These are phyloP conservation scores for Sporothrix pallida DNA, from an alignment of 2,329 filamentous ascomycete genomes.

Conservation along the genomic window DNA sequence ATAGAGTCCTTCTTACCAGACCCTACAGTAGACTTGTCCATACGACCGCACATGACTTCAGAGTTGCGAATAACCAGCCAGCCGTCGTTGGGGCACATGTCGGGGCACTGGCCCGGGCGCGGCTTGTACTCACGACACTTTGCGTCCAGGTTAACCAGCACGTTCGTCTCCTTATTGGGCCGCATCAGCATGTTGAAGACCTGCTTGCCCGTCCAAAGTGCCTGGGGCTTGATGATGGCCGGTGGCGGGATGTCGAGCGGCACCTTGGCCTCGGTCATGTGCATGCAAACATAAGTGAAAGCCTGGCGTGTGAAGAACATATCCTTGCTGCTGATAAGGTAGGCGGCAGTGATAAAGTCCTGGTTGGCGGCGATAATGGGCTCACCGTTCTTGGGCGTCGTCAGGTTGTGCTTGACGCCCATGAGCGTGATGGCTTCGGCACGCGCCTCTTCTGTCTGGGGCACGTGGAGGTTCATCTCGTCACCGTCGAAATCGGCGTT, in stretches of 20 bases:
- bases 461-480: constrained; percentile 98
- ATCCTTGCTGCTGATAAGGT: constrained; percentile 88
- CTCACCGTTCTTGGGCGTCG: constrained; percentile 95
- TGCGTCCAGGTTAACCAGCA: constrained; percentile 90
- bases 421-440: constrained; percentile 95
- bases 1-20: constrained; percentile 97
- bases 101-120: constrained; percentile 62
- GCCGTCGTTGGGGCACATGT: constrained; percentile 84
- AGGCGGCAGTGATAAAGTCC: constrained; percentile 97
- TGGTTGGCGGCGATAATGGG: constrained; percentile 99
- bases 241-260: constrained; percentile 86
- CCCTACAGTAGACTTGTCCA: constrained; percentile 98
- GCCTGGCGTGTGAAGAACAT: constrained; percentile 87
- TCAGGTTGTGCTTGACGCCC: constrained; percentile 96
- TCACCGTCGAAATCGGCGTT: constrained; percentile 99
- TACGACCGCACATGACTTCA: constrained; percentile 93
- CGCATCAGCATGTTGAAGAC: constrained; percentile 84
- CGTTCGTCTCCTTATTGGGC: constrained; percentile 81
- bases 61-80: constrained; percentile 96
- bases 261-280: constrained; percentile 79
- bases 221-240: constrained; percentile 81
- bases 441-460: constrained; percentile 94
- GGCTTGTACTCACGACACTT: constrained; percentile 82
- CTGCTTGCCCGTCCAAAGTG: constrained; percentile 94
- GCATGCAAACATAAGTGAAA: constrained; percentile 88